Percentiles rank a stretch among this genome's conserved stretches.
These are phyloP conservation scores for Allium fistulosum DNA, from an alignment of 106 monocot genomes.

Conservation along the genomic window DNA sequence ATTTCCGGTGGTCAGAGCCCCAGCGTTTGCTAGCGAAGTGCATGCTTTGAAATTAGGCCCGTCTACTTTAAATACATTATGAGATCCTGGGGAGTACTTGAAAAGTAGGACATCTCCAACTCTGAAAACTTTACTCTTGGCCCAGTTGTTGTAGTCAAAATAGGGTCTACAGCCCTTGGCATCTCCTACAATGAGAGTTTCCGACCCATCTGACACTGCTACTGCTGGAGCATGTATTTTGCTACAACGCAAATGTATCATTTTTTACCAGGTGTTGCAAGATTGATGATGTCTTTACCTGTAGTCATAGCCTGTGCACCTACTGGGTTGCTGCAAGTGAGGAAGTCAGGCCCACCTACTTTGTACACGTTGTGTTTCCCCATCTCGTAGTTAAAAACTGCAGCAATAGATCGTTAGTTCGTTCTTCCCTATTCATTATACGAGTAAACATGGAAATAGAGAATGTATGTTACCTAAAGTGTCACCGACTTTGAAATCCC, in stretches of 20 bases:
- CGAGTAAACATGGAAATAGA: neutral
- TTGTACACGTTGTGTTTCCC: no score
- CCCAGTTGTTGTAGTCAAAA: conserved; percentile 6
- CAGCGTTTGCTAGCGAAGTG: neutral
- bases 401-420: no score
- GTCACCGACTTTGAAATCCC: conserved; percentile 4
- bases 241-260: conserved; percentile 6
- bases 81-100: neutral
- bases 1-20: neutral
- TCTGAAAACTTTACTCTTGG: conserved; percentile 7
- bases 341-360: no score
- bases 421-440: neutral
- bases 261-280: conserved; percentile 4
- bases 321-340: no score
- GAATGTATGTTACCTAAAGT: neutral
- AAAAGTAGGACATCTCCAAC: conserved; percentile 16
- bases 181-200: conserved; percentile 9
- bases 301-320: no score
- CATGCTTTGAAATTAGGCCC: conserved; percentile 8
- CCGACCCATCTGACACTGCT: neutral
- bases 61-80: conserved; percentile 1
- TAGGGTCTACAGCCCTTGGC: neutral
- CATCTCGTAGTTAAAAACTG: no score
- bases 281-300: no score
- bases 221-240: neutral